Evolutionary conservation across 495 filamentous ascomycete genomes (phyloP).

Genomic region (Penicillium desertorum): DNA sequence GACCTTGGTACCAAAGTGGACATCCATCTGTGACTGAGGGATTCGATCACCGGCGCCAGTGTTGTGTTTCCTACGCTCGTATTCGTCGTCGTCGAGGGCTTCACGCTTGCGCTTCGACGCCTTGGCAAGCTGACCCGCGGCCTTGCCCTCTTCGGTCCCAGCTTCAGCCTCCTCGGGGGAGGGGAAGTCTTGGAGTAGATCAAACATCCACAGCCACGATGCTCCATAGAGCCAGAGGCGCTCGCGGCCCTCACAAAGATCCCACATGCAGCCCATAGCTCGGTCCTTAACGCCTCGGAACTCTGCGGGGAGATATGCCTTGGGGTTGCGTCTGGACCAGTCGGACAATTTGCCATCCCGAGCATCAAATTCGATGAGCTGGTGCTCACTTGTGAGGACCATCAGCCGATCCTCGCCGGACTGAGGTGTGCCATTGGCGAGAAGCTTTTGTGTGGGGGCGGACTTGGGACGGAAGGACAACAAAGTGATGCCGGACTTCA

Average conservation of each 20-base stretch:
- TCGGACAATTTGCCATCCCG: constrained; percentile 69
- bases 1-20: constrained; percentile 61
- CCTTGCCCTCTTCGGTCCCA: constrained; percentile 24
- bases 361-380: constrained; percentile 75
- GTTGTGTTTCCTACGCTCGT: constrained; percentile 40
- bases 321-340: constrained; percentile 85
- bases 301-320: constrained; percentile 66
- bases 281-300: constrained; percentile 71
- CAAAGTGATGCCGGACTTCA: constrained; percentile 65
- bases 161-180: constrained; percentile 33
- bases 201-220: constrained; percentile 90
- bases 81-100: constrained; percentile 34
- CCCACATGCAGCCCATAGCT: constrained; percentile 84
- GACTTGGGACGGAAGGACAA: constrained; percentile 69
- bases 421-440: constrained; percentile 40
- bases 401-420: constrained; percentile 62
- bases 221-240: constrained; percentile 84
- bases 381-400: constrained; percentile 70
- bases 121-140: constrained; percentile 26
- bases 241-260: constrained; percentile 54
- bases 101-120: constrained; percentile 50
- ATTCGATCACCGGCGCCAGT: constrained; percentile 64
- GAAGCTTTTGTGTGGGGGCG: constrained; percentile 23
- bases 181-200: constrained; percentile 70
- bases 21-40: constrained; percentile 52